These are phyloP conservation scores for Chaetomidium leptoderma DNA, from an alignment of 495 filamentous ascomycete genomes.

Conservation along the genomic window DNA sequence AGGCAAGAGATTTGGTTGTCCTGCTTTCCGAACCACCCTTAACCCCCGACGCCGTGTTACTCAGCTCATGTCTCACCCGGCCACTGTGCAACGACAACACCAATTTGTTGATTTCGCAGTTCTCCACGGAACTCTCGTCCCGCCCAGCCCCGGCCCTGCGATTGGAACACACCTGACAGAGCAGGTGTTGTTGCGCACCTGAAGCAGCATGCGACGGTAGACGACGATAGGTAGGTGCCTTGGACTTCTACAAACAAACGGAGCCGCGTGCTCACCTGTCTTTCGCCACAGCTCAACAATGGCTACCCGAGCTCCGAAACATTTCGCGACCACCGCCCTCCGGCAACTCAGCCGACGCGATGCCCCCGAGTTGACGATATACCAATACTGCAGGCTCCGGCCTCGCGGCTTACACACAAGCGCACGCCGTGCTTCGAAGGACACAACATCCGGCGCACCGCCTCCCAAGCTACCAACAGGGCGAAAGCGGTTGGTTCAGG, in stretches of 20 bases:
- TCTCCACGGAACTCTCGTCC: not conserved
- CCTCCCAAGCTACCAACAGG: not conserved
- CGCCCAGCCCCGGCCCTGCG: not conserved
- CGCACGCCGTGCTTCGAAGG: not conserved
- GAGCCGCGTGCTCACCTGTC: not conserved
- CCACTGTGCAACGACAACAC: not conserved
- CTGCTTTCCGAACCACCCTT: too few species aligned
- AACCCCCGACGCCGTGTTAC: not conserved
- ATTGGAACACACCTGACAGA: too few species aligned
- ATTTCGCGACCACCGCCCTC: slow-evolving; percentile 3
- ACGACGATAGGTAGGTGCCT: too few species aligned
- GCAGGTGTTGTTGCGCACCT: too few species aligned
- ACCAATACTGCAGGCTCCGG: not conserved
- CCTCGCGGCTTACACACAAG: slow-evolving; percentile 14
- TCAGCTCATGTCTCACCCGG: slow-evolving; percentile 3
- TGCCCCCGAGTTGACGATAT: not conserved
- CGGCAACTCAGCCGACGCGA: slow-evolving; percentile 4
- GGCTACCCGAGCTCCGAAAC: slow-evolving; percentile 11
- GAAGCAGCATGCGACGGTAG: too few species aligned
- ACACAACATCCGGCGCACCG: not conserved
- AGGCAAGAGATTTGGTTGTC: too few species aligned
- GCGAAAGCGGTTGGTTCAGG: not conserved
- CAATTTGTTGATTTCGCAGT: not conserved
- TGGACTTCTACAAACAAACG: too few species aligned
- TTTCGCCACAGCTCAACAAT: not conserved